Evolutionary conservation across 805 yeast genomes (phyloP), one percentile per base, ranked within the genome.

Genomic region (Lachancea kluyveri): DNA sequence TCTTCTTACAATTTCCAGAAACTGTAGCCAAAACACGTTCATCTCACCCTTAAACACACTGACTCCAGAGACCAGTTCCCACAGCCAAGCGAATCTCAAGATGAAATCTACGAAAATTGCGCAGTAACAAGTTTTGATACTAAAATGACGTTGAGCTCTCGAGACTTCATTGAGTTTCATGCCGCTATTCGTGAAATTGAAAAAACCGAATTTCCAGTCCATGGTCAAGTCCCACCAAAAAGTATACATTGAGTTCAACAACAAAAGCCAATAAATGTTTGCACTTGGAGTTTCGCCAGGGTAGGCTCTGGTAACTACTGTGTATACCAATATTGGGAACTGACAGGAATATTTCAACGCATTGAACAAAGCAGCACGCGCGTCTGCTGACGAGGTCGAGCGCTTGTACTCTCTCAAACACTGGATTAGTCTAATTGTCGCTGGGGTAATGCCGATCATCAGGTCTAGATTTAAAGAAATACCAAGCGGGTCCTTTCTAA

Each of bases 211-310:
- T 26, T 77, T 75, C 98, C 98, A 92, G 61, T 92, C 99, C 69
- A 75, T 74, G 30, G 70, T 70, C 8, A 90, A 57, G 56, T 92
- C 99, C 99, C 99, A 92, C 34, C 74, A 61, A 39, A 85, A 82
- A 10, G 94, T 72, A 54, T 82, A 92, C 0, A 74, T 46, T 0
- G 97, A 81, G 52, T 83, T 86, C 24, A 82, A 46, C 1, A 78
- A 48, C 37, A 69, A 75, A 45, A 62, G 61, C 44, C 61, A 37
- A 14, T 33, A 33, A 16, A 37, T 10, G 54, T 45, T 54, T 63
- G 59, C 3, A 58, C 17, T 24, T 2, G 36, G 31, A 13, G 22
- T 6, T 22, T 26, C 3, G 17, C 43, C 28, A 24, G 39, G 6
- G 33, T 36, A 13, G 17, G 34, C 37, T 37, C 41, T 42, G 24